Evolutionary conservation across 306 rosid genomes (phyloP).

Genomic region (Lathyrus sativus): DNA sequence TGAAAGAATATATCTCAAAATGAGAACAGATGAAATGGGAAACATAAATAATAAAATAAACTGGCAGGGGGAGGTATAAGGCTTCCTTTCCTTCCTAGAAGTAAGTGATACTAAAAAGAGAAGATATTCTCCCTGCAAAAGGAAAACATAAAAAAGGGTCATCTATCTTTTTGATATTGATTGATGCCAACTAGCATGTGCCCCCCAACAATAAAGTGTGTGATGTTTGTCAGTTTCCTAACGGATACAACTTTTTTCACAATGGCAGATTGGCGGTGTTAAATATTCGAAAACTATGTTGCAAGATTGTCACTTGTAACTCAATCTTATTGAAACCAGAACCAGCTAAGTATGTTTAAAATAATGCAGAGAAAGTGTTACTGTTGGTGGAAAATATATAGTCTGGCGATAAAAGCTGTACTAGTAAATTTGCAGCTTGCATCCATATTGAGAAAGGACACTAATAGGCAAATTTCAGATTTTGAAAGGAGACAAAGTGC

Average conservation of each 20-base stretch:
- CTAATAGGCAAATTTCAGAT: background rate
- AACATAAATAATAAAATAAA: slow-evolving; percentile 23
- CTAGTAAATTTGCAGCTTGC: slow-evolving; percentile 1
- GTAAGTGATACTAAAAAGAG: slow-evolving; percentile 15
- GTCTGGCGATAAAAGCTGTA: background rate
- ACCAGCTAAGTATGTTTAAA: background rate
- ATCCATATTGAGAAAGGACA: slow-evolving; percentile 1
- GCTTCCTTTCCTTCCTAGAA: slow-evolving; percentile 32
- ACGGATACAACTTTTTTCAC: background rate
- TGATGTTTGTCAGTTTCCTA: slow-evolving; percentile 39
- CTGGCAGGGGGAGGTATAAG: slow-evolving; percentile 8
- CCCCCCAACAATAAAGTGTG: slow-evolving; percentile 36
- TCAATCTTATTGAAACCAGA: background rate
- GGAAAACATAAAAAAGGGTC: slow-evolving; percentile 30
- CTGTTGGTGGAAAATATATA: slow-evolving; percentile 4
- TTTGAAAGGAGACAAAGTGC: slow-evolving; percentile 26
- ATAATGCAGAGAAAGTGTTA: background rate
- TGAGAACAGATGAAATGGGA: slow-evolving; percentile 34
- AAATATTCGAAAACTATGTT: background rate
- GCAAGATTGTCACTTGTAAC: background rate
- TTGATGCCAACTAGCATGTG: slow-evolving; percentile 42
- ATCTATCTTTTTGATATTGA: slow-evolving; percentile 36
- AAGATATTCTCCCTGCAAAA: slow-evolving; percentile 33
- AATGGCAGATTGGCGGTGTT: background rate
- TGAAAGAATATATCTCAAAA: slow-evolving; percentile 34